Conservation (phyloP, 2,329 filamentous ascomycete species). For the Basipetospora chlamydospora region DNA sequence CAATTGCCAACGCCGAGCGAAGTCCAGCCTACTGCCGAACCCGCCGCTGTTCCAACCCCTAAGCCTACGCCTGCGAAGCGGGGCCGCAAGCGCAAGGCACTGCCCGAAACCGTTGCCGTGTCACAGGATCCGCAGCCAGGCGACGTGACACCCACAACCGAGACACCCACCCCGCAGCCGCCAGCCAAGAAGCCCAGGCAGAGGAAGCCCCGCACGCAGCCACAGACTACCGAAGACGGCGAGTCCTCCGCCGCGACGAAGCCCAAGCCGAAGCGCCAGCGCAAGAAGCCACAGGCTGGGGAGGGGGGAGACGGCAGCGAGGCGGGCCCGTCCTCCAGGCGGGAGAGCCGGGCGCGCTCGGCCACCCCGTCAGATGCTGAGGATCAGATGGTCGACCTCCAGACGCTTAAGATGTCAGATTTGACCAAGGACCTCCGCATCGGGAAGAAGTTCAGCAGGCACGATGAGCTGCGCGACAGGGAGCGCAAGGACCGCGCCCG, state of each 20-base stretch:
- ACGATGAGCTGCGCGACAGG: constrained; percentile 56
- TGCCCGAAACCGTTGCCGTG: neutral
- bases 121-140: neutral
- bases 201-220: neutral
- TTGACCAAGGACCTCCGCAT: constrained; percentile 54
- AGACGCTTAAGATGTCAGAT: constrained; percentile 56
- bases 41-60: neutral
- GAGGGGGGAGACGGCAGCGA: constrained; percentile 7
- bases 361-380: constrained; percentile 51
- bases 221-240: constrained; percentile 4
- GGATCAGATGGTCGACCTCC: constrained; percentile 46
- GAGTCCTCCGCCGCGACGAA: constrained; percentile 2
- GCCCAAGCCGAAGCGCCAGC: constrained; percentile 9
- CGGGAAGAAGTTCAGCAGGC: constrained; percentile 61
- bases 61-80: neutral
- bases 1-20: too few species aligned
- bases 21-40: neutral
- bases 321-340: constrained; percentile 9
- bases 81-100: neutral
- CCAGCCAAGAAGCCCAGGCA: neutral
- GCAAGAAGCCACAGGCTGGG: constrained; percentile 7
- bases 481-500: constrained; percentile 31
- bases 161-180: too few species aligned
- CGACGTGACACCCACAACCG: too few species aligned
- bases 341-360: constrained; percentile 25